Evolutionary conservation across 345 rosid genomes (phyloP).

Genomic region (Brassica carinata): DNA sequence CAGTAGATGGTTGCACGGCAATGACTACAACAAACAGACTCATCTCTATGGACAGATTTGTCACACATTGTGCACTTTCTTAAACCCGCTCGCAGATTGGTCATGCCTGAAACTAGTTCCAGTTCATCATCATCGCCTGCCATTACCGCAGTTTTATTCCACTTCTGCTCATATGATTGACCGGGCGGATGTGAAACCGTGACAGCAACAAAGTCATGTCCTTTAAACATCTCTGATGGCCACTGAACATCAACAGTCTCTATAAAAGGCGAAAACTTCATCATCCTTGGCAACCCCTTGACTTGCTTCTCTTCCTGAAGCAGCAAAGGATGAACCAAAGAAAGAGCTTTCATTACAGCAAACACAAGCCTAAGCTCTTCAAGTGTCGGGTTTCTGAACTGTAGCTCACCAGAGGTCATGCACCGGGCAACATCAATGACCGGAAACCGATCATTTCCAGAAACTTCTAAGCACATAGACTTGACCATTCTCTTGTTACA

Average conservation of each 20-base stretch:
- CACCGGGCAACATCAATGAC: constrained; percentile 63
- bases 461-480: constrained; percentile 55
- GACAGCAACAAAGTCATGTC: constrained; percentile 62
- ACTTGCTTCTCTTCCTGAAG: constrained; percentile 53
- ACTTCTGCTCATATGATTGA: constrained; percentile 58
- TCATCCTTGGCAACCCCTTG: constrained; percentile 45
- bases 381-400: constrained; percentile 59
- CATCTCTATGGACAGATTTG: constrained; percentile 50
- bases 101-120: constrained; percentile 10
- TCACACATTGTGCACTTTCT: constrained; percentile 52
- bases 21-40: constrained; percentile 50
- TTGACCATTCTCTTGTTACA: constrained; percentile 62
- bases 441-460: constrained; percentile 62
- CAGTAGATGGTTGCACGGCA: constrained; percentile 57
- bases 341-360: constrained; percentile 62
- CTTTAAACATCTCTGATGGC: constrained; percentile 61
- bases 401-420: constrained; percentile 50
- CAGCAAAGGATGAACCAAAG: constrained; percentile 63
- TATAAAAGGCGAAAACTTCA: constrained; percentile 58
- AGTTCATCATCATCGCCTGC: constrained; percentile 7
- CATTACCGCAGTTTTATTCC: neutral
- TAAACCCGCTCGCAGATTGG: constrained; percentile 23
- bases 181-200: constrained; percentile 65
- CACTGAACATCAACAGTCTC: constrained; percentile 78
- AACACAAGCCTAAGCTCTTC: constrained; percentile 71